These are phyloP conservation scores for Tilletia walkeri DNA, from an alignment of 1,284 basidiomycete species.

Conservation along the genomic window DNA sequence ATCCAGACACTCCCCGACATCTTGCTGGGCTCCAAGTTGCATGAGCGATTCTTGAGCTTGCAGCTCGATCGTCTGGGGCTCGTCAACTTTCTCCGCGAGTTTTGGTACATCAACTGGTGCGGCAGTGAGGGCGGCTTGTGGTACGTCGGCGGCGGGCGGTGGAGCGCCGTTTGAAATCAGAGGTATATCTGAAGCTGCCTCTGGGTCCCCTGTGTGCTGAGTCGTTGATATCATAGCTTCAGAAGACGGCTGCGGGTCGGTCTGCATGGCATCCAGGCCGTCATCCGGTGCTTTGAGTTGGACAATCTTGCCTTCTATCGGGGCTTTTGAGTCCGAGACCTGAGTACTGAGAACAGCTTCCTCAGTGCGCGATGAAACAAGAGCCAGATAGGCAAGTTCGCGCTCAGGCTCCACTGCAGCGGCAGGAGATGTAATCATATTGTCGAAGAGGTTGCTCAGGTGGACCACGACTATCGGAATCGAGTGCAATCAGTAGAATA, in stretches of 20 bases:
- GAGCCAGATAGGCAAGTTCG: constrained; percentile 85
- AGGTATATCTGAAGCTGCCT: not conserved
- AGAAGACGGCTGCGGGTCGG: not conserved
- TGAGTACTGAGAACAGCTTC: constrained; percentile 56
- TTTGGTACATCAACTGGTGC: not conserved
- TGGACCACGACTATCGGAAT: constrained; percentile 68
- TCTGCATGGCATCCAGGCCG: not conserved
- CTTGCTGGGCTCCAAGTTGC: constrained; percentile 81
- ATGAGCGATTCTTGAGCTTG: constrained; percentile 36
- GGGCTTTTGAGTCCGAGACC: not conserved
- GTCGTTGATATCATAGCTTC: constrained; percentile 11
- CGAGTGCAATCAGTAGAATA: not conserved
- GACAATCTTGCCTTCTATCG: not conserved
- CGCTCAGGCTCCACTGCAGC: constrained; percentile 76
- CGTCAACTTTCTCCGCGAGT: not conserved
- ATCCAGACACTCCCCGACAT: constrained; percentile 97
- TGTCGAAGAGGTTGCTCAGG: constrained; percentile 73
- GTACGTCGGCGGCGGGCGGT: not conserved
- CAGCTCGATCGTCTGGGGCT: not conserved
- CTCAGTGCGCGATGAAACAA: constrained; percentile 84
- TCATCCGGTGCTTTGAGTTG: not conserved
- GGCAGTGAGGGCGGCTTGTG: not conserved
- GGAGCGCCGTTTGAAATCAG: not conserved
- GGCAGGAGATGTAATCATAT: constrained; percentile 69
- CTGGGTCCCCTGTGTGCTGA: constrained; percentile 18